Evolutionary conservation across 768 basidiomycete species (phyloP), one percentile per base, ranked within the genome.

Genomic region (Suillus ampliporus): DNA sequence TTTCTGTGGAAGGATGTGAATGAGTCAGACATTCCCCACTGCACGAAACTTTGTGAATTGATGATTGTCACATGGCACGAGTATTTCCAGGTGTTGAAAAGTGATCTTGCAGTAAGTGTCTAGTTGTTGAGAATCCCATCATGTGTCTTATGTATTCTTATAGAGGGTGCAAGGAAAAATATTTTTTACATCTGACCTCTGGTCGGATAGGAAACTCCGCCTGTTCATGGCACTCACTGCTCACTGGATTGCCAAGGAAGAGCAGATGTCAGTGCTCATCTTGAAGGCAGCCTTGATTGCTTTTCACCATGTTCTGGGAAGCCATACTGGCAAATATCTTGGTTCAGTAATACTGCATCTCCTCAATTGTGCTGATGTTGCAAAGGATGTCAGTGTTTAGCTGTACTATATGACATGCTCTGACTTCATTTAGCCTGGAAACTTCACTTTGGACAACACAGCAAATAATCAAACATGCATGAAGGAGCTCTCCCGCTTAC

Each of bases 131-230:
- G 31, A 31, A 6, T 31, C 31, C 31, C 31, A 31, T 31, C 31
- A 31, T 3, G 31, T 31, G 31, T 31, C 31, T 31, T 6, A 31
- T 62, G 9, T 43, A 9, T n/a, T 9, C 41, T 43, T 19, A 43
- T 21, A 61, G 61, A 35, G 14, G 17, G 60, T 19, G 17, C n/a
- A 46, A 14, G 59, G 59, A 5, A 19, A 52, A 17, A 26, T 60
- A 13, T 60, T 73, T 0, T 72, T 73, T 28, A 80, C 77, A 4
- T 64, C 63, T 14, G 78, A 80, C 53, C 64, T 78, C 3, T 82
- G 79, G 79, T 70, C 62, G 13, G 65, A 74, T 35, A 57, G 58
- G 1, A 65, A 69, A 38, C 72, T 74, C 15, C 15, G 23, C 4
- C 21, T 71, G 9, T 77, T 66, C 53, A 68, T 80, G 62, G 79